Evolutionary conservation across 2,329 filamentous ascomycete species (phyloP).

Genomic region (Talaromyces atroroseus): DNA sequence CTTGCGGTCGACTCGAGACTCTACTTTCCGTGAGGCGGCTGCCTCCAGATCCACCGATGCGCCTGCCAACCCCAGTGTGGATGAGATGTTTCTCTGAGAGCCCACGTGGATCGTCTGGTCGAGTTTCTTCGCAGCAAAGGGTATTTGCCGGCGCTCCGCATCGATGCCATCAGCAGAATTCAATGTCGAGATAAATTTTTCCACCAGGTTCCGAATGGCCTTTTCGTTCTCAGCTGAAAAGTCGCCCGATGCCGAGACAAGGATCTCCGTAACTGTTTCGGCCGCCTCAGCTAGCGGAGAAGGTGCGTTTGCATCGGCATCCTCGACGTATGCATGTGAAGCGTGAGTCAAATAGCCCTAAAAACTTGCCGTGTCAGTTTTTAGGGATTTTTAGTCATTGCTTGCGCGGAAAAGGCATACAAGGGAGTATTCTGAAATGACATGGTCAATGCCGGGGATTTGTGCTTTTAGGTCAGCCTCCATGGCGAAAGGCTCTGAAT

Average conservation of each 20-base stretch:
- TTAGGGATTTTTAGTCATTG: background rate
- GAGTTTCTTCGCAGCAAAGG: constrained; percentile 73
- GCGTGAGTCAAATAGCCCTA: constrained; percentile 88
- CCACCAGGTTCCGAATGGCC: constrained; percentile 75
- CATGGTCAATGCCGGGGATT: constrained; percentile 79
- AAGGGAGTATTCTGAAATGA: constrained; percentile 86
- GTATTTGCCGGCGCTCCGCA: constrained; percentile 62
- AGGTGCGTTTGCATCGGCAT: constrained; percentile 61
- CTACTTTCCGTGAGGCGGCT: constrained; percentile 85
- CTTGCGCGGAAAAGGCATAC: constrained; percentile 26
- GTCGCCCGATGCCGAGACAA: constrained; percentile 88
- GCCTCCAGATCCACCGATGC: constrained; percentile 88
- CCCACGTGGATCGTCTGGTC: constrained; percentile 95
- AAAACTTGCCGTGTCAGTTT: constrained; percentile 5
- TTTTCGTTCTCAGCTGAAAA: constrained; percentile 65
- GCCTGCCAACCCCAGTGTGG: constrained; percentile 80
- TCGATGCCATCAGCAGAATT: constrained; percentile 65
- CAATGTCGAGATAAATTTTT: constrained; percentile 82
- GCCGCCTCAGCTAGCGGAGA: constrained; percentile 83
- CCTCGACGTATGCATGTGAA: constrained; percentile 72
- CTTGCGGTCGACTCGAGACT: constrained; percentile 96
- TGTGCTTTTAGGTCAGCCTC: constrained; percentile 80
- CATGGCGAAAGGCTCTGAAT: constrained; percentile 49
- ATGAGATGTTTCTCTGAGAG: constrained; percentile 91
- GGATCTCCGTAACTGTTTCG: constrained; percentile 74